Conservation (phyloP, 768 basidiomycete species). For the Clavaria fumosa region DNA sequence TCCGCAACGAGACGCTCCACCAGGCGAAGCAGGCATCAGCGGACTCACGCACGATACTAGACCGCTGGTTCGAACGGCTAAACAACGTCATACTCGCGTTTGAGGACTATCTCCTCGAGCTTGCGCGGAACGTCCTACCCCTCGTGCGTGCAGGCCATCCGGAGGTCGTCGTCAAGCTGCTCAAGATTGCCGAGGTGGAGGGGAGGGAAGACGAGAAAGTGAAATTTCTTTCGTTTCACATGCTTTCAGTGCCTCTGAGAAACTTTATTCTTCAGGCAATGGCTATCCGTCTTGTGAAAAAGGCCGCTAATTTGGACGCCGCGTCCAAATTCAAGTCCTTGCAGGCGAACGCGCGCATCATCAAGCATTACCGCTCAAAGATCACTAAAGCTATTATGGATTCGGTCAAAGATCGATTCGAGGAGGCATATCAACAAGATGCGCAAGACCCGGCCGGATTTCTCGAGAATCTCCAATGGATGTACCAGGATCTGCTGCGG, state of each 20-base stretch:
- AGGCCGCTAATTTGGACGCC: slow-evolving; percentile 82
- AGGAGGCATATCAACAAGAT: slow-evolving; percentile 45
- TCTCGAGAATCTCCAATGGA: slow-evolving; percentile 68
- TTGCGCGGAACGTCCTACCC: slow-evolving; percentile 65
- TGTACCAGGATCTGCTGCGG: slow-evolving; percentile 91
- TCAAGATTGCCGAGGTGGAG: slow-evolving; percentile 91
- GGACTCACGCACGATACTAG: slow-evolving; percentile 49
- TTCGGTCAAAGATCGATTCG: slow-evolving; percentile 59
- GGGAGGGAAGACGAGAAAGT: slow-evolving; percentile 92
- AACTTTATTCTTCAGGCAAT: slow-evolving; percentile 46
- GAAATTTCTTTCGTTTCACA: slow-evolving; percentile 6
- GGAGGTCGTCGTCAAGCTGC: slow-evolving; percentile 77
- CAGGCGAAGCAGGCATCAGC: slow-evolving; percentile 75
- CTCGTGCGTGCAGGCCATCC: slow-evolving; percentile 66
- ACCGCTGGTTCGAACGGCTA: slow-evolving; percentile 73
- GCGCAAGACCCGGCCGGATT: slow-evolving; percentile 55
- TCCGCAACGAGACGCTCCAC: slow-evolving; percentile 90
- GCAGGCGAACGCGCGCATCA: slow-evolving; percentile 80
- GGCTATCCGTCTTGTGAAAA: slow-evolving; percentile 87
- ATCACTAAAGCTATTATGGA: slow-evolving; percentile 66
- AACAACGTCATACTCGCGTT: slow-evolving; percentile 69
- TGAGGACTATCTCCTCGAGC: slow-evolving; percentile 66
- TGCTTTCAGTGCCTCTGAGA: background rate
- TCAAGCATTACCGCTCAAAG: slow-evolving; percentile 93
- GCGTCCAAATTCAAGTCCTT: slow-evolving; percentile 88